These are phyloP conservation scores for Cystobasidium tubakii DNA, from an alignment of 768 basidiomycete genomes.

Conservation along the genomic window DNA sequence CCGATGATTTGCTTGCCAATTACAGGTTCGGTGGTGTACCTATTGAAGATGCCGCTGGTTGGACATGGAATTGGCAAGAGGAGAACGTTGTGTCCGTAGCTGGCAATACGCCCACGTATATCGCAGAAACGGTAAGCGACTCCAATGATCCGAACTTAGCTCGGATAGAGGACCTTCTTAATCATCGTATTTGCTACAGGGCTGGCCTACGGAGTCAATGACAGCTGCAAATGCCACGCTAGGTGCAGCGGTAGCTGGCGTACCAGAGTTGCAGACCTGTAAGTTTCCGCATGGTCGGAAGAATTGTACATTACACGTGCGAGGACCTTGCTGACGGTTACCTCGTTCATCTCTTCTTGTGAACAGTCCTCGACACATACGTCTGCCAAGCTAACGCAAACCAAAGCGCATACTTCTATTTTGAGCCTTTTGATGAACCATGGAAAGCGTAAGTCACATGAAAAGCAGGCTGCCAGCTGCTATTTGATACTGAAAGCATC, in stretches of 20 bases:
- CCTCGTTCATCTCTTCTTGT: not conserved
- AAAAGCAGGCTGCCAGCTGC: no score
- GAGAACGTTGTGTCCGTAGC: constrained; percentile 49
- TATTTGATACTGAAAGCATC: not conserved
- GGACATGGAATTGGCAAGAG: constrained; percentile 77
- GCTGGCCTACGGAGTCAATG: constrained; percentile 51
- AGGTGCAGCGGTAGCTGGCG: constrained; percentile 37
- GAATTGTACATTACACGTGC: no score
- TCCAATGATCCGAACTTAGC: no score
- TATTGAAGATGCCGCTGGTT: constrained; percentile 63
- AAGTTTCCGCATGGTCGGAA: not conserved
- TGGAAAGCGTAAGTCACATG: constrained; percentile 41
- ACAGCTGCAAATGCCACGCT: constrained; percentile 40
- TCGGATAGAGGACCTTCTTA: no score
- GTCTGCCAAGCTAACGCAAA: constrained; percentile 80
- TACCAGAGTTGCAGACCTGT: constrained; percentile 55
- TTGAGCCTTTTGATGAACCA: constrained; percentile 53
- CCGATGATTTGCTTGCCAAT: not conserved
- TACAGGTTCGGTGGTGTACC: constrained; percentile 58
- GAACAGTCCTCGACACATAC: constrained; percentile 67
- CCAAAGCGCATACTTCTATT: constrained; percentile 58
- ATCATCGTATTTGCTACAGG: no score
- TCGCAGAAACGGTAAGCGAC: constrained; percentile 68
- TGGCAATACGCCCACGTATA: constrained; percentile 75
- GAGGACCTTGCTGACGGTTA: no score